Conservation (phyloP, 2,329 filamentous ascomycete genomes). For the Ceratocystis lukuohia region DNA sequence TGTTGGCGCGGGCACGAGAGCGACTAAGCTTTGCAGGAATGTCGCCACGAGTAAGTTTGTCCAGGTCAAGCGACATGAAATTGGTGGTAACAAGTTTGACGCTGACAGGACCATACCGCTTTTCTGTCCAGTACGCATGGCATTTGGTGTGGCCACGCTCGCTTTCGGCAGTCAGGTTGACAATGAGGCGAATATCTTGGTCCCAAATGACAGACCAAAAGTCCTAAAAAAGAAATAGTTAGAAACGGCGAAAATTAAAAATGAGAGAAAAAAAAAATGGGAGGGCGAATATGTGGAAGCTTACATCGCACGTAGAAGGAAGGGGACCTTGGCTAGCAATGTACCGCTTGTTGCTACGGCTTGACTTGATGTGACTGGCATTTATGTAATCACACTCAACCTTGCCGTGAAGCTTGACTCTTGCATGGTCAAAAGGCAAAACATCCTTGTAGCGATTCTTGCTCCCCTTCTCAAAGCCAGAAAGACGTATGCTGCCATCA, state of each 20-base stretch:
- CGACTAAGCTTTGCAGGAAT: constrained; percentile 3
- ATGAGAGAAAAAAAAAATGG: neutral
- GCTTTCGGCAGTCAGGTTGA: constrained; percentile 89
- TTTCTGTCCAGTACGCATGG: constrained; percentile 79
- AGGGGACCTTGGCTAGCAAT: constrained; percentile 92
- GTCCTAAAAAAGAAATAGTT: constrained; percentile 42
- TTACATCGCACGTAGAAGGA: constrained; percentile 78
- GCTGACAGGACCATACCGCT: constrained; percentile 63
- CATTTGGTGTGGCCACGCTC: constrained; percentile 92
- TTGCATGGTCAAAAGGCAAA: constrained; percentile 84
- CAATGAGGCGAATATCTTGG: constrained; percentile 83
- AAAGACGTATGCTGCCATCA: constrained; percentile 50
- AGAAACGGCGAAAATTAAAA: neutral
- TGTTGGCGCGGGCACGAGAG: constrained; percentile 32
- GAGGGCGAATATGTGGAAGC: constrained; percentile 23
- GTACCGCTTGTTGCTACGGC: constrained; percentile 77
- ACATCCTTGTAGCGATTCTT: constrained; percentile 99
- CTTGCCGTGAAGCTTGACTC: constrained; percentile 64
- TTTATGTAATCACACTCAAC: constrained; percentile 85
- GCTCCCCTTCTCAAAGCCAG: constrained; percentile 81
- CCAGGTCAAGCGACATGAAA: constrained; percentile 62
- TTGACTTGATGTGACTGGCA: constrained; percentile 70
- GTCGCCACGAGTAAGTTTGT: constrained; percentile 22
- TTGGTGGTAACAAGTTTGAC: constrained; percentile 70
- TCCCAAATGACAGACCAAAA: constrained; percentile 99